A percentile compares a stretch with the other conserved stretches of the same genome.
phyloP scores from a whole-genome alignment of 2,329 filamentous ascomycete genomes.

The Botryotinia narcissicola region DNA sequence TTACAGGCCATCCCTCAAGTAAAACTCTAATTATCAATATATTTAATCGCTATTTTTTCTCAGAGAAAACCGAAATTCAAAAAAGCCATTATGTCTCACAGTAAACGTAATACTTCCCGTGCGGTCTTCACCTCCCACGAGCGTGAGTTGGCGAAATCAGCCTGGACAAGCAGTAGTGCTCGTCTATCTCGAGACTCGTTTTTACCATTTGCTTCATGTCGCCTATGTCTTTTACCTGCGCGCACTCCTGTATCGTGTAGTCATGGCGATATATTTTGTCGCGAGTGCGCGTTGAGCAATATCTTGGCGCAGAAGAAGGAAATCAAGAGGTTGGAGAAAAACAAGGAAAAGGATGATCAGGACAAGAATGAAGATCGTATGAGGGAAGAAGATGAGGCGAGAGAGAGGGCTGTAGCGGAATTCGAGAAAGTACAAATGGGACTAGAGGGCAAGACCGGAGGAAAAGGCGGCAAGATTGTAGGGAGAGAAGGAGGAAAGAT shows the following conservation, averaged over 20 bases:
- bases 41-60: constrained; percentile 40
- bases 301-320: constrained; percentile 90
- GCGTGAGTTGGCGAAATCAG: constrained; percentile 73
- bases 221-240: constrained; percentile 79
- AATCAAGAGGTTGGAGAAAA: constrained; percentile 75
- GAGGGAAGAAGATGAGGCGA: constrained; percentile 66
- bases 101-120: constrained; percentile 86
- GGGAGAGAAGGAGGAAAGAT: constrained; percentile 46
- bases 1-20: neutral
- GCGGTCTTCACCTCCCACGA: constrained; percentile 94
- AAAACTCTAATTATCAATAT: too few relatives aligned
- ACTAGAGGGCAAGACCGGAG: constrained; percentile 42
- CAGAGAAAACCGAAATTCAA: constrained; percentile 36
- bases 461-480: constrained; percentile 40
- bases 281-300: constrained; percentile 88
- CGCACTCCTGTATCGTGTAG: constrained; percentile 80
- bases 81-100: constrained; percentile 45
- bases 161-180: constrained; percentile 81
- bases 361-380: constrained; percentile 61
- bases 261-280: constrained; percentile 88
- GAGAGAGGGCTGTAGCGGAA: constrained; percentile 67
- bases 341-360: constrained; percentile 57
- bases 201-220: constrained; percentile 84
- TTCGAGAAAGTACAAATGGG: constrained; percentile 86
- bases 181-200: constrained; percentile 88